These are phyloP conservation scores for Trichoderma asperelloides DNA, from an alignment of 495 filamentous ascomycete genomes.

Conservation along the genomic window DNA sequence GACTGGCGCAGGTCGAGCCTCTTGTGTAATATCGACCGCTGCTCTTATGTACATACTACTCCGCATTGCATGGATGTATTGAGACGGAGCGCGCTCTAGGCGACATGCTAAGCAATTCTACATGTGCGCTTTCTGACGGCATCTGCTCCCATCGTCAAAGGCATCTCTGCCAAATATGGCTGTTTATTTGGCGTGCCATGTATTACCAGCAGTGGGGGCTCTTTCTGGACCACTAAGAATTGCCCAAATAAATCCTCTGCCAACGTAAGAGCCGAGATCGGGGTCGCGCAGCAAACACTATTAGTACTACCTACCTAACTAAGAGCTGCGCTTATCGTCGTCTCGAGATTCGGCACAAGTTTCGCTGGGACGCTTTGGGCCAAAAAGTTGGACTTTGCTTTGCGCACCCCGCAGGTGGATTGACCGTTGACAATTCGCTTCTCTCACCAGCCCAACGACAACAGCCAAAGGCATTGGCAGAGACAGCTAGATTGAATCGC, in stretches of 20 bases:
- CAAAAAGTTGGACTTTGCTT: background rate
- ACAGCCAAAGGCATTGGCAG: background rate
- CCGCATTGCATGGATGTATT: too few relatives aligned
- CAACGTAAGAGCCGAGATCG: conserved; percentile 6
- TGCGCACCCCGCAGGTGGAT: background rate
- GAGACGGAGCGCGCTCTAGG: too few relatives aligned
- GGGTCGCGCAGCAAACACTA: background rate
- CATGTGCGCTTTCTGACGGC: too few relatives aligned
- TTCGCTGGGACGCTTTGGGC: conserved; percentile 1
- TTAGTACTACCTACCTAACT: background rate
- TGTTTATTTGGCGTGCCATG: background rate
- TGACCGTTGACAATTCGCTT: background rate
- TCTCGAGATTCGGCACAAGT: conserved; percentile 1
- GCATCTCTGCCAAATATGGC: background rate
- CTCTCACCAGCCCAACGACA: background rate
- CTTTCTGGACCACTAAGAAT: background rate
- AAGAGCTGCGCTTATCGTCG: conserved; percentile 4
- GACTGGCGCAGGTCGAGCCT: too few relatives aligned
- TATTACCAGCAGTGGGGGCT: background rate
- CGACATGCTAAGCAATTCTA: too few relatives aligned
- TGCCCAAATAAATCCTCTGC: background rate
- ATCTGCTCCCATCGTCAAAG: background rate
- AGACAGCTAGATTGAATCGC: background rate
- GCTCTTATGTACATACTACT: too few relatives aligned
- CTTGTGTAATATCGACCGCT: too few relatives aligned